Evolutionary conservation across 1,284 basidiomycete genomes (phyloP).

Genomic region (Cutaneotrichosporon sp.): DNA sequence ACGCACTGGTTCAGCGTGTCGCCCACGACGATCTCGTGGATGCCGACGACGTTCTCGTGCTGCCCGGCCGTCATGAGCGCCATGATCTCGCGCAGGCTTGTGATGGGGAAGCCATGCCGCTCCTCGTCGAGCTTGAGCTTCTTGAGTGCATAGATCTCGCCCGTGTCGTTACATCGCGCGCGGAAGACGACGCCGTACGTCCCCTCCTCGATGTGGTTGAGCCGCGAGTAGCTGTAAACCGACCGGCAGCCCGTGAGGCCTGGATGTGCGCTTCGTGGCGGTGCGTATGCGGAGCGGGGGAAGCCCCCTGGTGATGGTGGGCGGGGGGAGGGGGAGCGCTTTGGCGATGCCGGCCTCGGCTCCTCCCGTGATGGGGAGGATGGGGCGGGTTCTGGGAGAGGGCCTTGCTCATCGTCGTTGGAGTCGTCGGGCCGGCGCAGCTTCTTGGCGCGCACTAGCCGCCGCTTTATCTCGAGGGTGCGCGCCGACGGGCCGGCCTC

Average conservation of each 20-base stretch:
- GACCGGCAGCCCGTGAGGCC: slow-evolving; percentile 78
- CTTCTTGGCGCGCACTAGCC: slow-evolving; percentile 44
- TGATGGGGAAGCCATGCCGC: slow-evolving; percentile 98
- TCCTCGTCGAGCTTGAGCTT: slow-evolving; percentile 98
- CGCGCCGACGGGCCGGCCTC: slow-evolving; percentile 6
- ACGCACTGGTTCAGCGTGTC: slow-evolving; percentile 98
- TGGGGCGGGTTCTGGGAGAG: background rate
- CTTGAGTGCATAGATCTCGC: slow-evolving; percentile 94
- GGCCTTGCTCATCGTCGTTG: slow-evolving; percentile 4
- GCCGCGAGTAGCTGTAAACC: slow-evolving; percentile 85
- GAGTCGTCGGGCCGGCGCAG: slow-evolving; percentile 29
- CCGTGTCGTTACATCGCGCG: slow-evolving; percentile 88
- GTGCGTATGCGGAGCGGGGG: slow-evolving; percentile 58
- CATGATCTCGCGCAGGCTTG: slow-evolving; percentile 90
- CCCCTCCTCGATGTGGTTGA: slow-evolving; percentile 99
- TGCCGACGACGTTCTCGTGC: slow-evolving; percentile 93
- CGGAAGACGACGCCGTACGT: slow-evolving; percentile 98
- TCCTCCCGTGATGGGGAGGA: slow-evolving; percentile 2
- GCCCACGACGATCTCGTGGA: slow-evolving; percentile 97
- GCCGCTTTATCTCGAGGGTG: slow-evolving; percentile 33
- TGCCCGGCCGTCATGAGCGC: slow-evolving; percentile 81
- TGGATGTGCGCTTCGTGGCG: slow-evolving; percentile 72
- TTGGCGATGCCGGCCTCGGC: background rate
- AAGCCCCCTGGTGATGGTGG: background rate
- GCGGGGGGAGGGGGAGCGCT: slow-evolving; percentile 7